phyloP scores from a whole-genome alignment of 2,329 filamentous ascomycete genomes.

The Colletotrichum eleusines region DNA sequence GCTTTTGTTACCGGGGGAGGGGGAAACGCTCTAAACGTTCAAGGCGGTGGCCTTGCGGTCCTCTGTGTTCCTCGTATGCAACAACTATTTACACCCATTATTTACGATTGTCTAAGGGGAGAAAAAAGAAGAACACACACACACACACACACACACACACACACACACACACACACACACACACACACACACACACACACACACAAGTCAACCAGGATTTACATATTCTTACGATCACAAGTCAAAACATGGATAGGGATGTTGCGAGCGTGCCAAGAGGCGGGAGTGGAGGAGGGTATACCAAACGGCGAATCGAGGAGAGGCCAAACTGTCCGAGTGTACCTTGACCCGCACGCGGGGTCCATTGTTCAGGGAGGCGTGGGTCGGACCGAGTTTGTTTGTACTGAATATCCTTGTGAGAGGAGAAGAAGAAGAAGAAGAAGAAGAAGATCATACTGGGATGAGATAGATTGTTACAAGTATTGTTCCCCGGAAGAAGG shows the following conservation, averaged over 20 bases:
- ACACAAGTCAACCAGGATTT: conserved; percentile 9
- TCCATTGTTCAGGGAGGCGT: background rate
- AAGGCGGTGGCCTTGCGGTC: background rate
- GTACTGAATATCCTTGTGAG: background rate
- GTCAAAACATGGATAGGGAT: background rate
- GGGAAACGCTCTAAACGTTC: background rate
- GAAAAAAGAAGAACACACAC: conserved; percentile 10
- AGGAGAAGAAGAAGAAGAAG: background rate
- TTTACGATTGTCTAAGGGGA: conserved; percentile 21
- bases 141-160: conserved; percentile 25
- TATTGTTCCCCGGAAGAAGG: no score
- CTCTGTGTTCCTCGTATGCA: conserved; percentile 1
- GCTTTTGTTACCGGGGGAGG: conserved; percentile 3
- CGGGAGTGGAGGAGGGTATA: conserved; percentile 6
- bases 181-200: background rate
- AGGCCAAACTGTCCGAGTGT: conserved; percentile 15
- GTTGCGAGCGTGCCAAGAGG: background rate
- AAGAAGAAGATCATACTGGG: background rate
- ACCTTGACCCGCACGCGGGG: background rate
- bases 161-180: conserved; percentile 26
- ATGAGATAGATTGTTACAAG: conserved; percentile 11
- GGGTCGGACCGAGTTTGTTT: background rate
- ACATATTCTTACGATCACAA: conserved; percentile 24
- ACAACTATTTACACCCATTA: conserved; percentile 31
- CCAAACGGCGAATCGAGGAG: conserved; percentile 1